Conservation (phyloP, 768 basidiomycete genomes). For the Pleurotus cornucopiae region DNA sequence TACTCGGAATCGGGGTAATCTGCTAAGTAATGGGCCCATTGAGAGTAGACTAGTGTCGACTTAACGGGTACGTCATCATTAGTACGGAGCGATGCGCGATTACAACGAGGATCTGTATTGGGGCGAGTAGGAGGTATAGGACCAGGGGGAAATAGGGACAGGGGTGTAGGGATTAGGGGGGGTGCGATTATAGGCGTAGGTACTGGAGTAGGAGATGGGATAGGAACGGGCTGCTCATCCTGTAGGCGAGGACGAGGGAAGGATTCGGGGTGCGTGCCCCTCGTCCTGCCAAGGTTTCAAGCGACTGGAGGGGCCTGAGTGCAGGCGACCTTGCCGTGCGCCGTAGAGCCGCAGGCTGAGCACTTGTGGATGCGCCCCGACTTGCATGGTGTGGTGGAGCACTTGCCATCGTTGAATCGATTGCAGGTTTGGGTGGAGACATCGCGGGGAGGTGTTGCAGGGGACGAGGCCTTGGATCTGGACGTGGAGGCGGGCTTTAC, state of each 20-base stretch:
- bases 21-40: slow-evolving; percentile 17
- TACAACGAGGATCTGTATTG: slow-evolving; percentile 12
- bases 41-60: background rate
- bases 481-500: too few relatives aligned
- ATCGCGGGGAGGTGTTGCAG: background rate
- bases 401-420: background rate
- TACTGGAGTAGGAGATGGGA: background rate
- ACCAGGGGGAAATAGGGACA: slow-evolving; percentile 10
- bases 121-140: slow-evolving; percentile 11
- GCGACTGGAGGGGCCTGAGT: background rate
- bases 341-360: background rate
- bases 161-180: slow-evolving; percentile 5
- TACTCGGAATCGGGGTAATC: slow-evolving; percentile 24
- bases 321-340: background rate
- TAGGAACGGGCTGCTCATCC: background rate
- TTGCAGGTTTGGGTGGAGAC: background rate
- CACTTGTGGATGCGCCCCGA: background rate
- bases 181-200: background rate
- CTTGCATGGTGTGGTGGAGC: background rate
- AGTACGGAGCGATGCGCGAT: slow-evolving; percentile 6
- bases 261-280: background rate
- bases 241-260: background rate
- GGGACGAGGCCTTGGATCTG: background rate
- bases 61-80: slow-evolving; percentile 5
- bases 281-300: background rate